Base-by-base conservation (phyloP, 2,329 filamentous ascomycete species). In the Colletotrichum australisinense region DNA sequence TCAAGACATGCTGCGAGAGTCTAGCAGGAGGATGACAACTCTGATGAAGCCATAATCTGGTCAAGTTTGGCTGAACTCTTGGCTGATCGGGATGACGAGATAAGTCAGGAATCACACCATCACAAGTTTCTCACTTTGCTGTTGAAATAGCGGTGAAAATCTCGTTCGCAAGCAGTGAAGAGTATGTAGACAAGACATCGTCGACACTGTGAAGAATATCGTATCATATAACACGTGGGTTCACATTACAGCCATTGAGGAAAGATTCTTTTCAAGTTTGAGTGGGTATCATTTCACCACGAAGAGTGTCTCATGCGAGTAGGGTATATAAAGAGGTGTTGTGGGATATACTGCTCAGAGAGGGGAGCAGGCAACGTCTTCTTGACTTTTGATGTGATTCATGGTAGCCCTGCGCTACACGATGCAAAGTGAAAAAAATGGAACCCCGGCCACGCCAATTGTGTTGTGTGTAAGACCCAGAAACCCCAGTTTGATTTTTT, bases 341-440 rank as follows among this genome's bases (percentile, higher is more conserved):
- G 49, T 32, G 32, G 52, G 24, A 53, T 52, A n/a, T n/a, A 11
- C 52, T 32, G 52, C 63, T 65, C 52, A 16, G 32, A 28, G 56
- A 57, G 11, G 24, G 63, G 63, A 65, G 63, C 63, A 38, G 63
- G 63, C 24, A 65, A 57, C 22, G 52, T 28, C 53, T 57, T 57
- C 63, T 65, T 65, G 52, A 57, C 52, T 46, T 65, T 57, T 65
- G 63, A 56, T 65, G 32, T 57, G 63, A 65, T 65, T 65, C 63
- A 22, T 65, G 63, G 53, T 57, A 65, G 32, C 63, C 63, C 63
- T 46, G 49, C 30, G 63, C 22, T 65, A 65, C 63, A 22, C 32
- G 30, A 57, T 57, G 63, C 52, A 65, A 57, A 65, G 42, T 49
- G 11, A 49, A 63, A 28, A 26, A 56, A 56, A 32, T 16, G 16